Percentiles rank a stretch among this genome's conserved stretches.
These are phyloP conservation scores for Exidia glandulosa DNA, from an alignment of 768 basidiomycete genomes.

Conservation along the genomic window DNA sequence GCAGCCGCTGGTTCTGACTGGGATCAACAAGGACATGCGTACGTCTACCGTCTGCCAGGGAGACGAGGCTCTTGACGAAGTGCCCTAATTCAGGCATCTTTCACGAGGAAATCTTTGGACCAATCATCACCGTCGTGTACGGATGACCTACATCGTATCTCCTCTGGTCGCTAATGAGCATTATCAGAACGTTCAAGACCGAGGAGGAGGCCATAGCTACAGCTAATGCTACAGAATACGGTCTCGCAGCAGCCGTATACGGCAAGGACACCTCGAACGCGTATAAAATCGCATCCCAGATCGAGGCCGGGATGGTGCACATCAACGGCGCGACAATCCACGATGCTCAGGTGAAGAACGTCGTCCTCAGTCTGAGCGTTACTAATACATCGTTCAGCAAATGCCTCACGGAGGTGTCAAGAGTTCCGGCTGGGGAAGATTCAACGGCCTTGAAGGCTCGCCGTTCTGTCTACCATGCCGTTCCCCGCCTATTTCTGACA, in stretches of 20 bases:
- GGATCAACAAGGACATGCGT: neutral
- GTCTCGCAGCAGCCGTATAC: slow-evolving; percentile 22
- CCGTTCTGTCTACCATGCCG: too few species aligned
- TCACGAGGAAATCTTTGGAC: neutral
- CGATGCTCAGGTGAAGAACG: slow-evolving; percentile 4
- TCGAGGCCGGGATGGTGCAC: slow-evolving; percentile 19
- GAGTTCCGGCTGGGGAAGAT: slow-evolving; percentile 20
- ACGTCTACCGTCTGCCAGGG: too few species aligned
- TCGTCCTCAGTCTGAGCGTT: neutral
- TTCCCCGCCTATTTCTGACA: too few species aligned
- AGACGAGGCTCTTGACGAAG: too few species aligned
- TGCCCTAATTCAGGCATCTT: neutral
- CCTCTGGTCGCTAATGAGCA: neutral
- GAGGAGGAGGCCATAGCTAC: slow-evolving; percentile 17
- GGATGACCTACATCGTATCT: neutral
- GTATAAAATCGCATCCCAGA: slow-evolving; percentile 12
- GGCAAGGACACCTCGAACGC: slow-evolving; percentile 12
- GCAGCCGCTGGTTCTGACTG: neutral
- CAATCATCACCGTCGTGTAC: neutral
- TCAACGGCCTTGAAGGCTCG: slow-evolving; percentile 19
- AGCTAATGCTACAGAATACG: slow-evolving; percentile 22
- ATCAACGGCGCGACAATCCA: slow-evolving; percentile 20
- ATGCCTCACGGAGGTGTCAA: slow-evolving; percentile 21
- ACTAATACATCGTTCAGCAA: slow-evolving; percentile 5
- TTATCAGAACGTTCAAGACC: slow-evolving; percentile 6